Evolutionary conservation across 495 filamentous ascomycete species (phyloP).

Genomic region (Penicillium verhagenii): DNA sequence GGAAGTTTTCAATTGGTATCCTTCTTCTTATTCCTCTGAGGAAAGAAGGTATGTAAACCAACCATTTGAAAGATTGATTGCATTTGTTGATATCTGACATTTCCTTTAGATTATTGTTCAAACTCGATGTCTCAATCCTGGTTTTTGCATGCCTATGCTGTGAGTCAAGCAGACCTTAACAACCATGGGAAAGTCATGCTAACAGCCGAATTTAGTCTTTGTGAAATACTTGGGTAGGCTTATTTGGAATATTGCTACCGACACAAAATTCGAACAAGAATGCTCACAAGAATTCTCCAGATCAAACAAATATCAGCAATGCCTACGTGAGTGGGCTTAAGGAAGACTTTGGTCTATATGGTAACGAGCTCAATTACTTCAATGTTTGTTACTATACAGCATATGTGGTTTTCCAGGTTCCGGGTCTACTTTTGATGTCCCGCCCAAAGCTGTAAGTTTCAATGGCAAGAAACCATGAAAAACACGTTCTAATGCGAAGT

Average conservation of each 20-base stretch:
- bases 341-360: slow-evolving; percentile 56
- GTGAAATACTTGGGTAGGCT: slow-evolving; percentile 35
- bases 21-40: slow-evolving; percentile 38
- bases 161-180: slow-evolving; percentile 18
- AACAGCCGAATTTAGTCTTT: slow-evolving; percentile 27
- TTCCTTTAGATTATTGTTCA: slow-evolving; percentile 30
- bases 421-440: slow-evolving; percentile 35
- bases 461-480: not conserved
- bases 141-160: slow-evolving; percentile 39
- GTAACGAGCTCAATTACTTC: slow-evolving; percentile 51
- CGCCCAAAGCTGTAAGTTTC: slow-evolving; percentile 31
- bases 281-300: slow-evolving; percentile 12
- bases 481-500: not conserved
- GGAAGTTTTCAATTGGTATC: slow-evolving; percentile 52
- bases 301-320: slow-evolving; percentile 50
- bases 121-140: slow-evolving; percentile 33
- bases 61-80: not conserved
- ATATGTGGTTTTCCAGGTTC: slow-evolving; percentile 42
- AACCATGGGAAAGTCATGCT: not conserved
- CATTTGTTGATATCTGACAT: not conserved
- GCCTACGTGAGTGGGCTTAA: slow-evolving; percentile 59
- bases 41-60: slow-evolving; percentile 38
- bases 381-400: slow-evolving; percentile 40
- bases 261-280: too few species aligned
- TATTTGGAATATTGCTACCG: not conserved